These are phyloP conservation scores for Pilobolus umbonatus DNA, from an alignment of 192 early-diverging fungal species.

Conservation along the genomic window DNA sequence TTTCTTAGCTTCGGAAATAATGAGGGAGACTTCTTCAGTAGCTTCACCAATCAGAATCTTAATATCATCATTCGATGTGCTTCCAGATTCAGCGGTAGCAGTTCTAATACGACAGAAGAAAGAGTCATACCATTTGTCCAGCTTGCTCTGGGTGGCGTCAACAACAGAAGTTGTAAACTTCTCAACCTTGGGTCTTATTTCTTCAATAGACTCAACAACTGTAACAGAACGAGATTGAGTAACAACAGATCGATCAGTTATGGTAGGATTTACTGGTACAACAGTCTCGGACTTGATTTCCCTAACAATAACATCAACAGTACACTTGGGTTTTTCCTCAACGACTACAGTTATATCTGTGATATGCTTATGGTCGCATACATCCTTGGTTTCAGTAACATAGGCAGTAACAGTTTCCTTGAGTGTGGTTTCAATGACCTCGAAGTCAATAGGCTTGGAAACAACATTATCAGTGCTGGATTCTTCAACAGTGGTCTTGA, in stretches of 20 bases:
- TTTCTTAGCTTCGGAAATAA: background rate
- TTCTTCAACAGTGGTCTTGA: slow-evolving; percentile 10
- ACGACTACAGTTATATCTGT: background rate
- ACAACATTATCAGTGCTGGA: slow-evolving; percentile 11
- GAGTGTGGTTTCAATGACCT: background rate
- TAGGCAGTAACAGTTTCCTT: background rate
- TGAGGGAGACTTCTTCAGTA: background rate
- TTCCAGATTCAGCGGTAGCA: background rate
- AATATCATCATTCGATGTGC: background rate
- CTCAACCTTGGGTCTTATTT: background rate
- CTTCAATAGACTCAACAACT: slow-evolving; percentile 13
- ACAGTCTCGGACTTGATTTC: background rate
- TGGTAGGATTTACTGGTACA: background rate
- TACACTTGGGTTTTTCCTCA: background rate
- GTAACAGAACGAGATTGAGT: background rate
- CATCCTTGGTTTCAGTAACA: slow-evolving; percentile 4
- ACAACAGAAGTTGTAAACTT: slow-evolving; percentile 2
- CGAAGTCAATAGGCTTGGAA: no score
- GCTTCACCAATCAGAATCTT: background rate
- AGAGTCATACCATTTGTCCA: slow-evolving; percentile 7
- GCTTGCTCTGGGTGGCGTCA: background rate
- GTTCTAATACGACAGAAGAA: slow-evolving; percentile 4
- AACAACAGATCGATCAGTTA: background rate
- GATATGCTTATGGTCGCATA: background rate
- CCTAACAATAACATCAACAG: background rate